Base-by-base conservation (phyloP, 352 stramenopile species). In the Globisporangium yorkense region DNA sequence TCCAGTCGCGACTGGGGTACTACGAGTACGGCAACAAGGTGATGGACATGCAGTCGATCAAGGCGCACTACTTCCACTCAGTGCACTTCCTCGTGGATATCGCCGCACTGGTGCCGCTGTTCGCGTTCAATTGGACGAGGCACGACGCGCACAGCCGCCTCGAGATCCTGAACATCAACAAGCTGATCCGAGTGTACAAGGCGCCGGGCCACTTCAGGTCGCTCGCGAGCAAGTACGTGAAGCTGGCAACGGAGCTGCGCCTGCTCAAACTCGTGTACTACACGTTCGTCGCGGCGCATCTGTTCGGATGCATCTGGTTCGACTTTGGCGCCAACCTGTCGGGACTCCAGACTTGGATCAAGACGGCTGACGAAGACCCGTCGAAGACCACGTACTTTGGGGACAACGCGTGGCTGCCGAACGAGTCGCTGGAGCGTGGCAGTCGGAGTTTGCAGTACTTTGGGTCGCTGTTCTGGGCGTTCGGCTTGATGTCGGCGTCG, bases 11-110 rank as follows among this genome's bases (percentile, higher is more conserved):
- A 1, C 70, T 84, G 35, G 76, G 77, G 0, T 88, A 75, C 59
- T 88, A 84, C 56, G 66, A 80, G 43, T 87, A 77, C 31, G 77
- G 75, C 33, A 87, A 88, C 60, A 88, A 88, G 49, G 64, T 87
- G 5, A 84, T 84, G 71, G 68, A 80, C 56, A 29, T 75, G 13
- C 43, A 43, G 0, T 41, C 60, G 4, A 84, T 88, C 55, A 70
- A 68, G 27, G 29, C 44, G 0, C 72, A 75, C 10, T 88, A 87
- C 50, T 54, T 85, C 31, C 51, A 51, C 9, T 87, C 77, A 0
- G 37, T 40, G 2, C 48, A 65, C 8, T 86, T 88, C 53, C 41
- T 48, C 0, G 61, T 88, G 29, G 77, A 88, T 49, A 54, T 81
- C 20, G 40, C 67, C 21, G 67, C 77, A 29, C 46, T 85, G 0